These are phyloP conservation scores for Neofusicoccum umdonicola DNA, from an alignment of 2,329 filamentous ascomycete species.

Conservation along the genomic window DNA sequence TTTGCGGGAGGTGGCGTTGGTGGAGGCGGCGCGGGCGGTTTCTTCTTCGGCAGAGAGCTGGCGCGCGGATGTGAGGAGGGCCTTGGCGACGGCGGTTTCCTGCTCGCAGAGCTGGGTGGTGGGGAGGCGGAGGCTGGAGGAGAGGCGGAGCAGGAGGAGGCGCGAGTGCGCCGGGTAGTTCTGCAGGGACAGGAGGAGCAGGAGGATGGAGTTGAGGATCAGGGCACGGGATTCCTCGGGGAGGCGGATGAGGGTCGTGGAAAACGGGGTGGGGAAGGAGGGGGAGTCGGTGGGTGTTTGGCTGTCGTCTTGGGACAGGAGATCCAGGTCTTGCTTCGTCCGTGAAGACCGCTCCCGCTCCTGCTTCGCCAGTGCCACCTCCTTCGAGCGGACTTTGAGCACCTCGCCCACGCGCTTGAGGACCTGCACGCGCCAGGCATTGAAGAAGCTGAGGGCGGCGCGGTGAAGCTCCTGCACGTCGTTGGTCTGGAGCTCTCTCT, in stretches of 20 bases:
- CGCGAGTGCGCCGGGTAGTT: constrained; percentile 74
- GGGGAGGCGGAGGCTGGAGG: constrained; percentile 69
- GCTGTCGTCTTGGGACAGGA: constrained; percentile 37
- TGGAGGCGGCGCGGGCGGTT: constrained; percentile 67
- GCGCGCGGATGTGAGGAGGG: constrained; percentile 67
- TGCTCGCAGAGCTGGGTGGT: constrained; percentile 64
- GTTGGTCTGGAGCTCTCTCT: constrained; percentile 46
- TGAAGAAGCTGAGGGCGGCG: constrained; percentile 68
- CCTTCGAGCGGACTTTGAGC: constrained; percentile 30
- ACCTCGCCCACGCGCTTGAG: constrained; percentile 70
- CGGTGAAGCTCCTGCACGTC: constrained; percentile 66
- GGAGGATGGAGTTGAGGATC: constrained; percentile 68
- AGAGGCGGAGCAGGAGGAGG: constrained; percentile 66
- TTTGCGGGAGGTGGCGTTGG: constrained; percentile 62
- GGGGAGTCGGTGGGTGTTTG: constrained; percentile 23
- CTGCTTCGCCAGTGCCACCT: constrained; percentile 31
- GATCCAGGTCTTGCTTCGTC: constrained; percentile 44
- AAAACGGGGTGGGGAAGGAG: constrained; percentile 35
- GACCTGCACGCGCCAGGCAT: constrained; percentile 74
- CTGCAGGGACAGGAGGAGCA: constrained; percentile 73
- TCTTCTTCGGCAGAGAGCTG: constrained; percentile 76
- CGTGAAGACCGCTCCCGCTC: constrained; percentile 17
- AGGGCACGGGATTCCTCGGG: constrained; percentile 62
- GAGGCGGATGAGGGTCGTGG: constrained; percentile 53
- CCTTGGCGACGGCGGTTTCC: constrained; percentile 72